A percentile compares a stretch with the other conserved stretches of the same genome.
Conservation (phyloP, 441 rosid species). For the Bruguiera hainesii region DNA sequence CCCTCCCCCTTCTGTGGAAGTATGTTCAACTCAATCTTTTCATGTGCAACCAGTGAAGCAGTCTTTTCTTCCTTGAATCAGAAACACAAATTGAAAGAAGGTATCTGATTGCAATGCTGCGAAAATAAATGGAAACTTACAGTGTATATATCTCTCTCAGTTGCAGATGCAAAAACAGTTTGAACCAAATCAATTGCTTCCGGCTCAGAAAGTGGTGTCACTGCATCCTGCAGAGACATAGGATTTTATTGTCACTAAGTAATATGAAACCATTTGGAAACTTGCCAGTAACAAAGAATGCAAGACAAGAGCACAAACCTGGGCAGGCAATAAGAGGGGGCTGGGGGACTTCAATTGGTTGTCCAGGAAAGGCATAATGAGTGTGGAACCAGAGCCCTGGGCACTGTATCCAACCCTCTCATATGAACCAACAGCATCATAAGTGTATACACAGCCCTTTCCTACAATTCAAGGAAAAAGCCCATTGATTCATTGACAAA, state of each 20-base stretch:
- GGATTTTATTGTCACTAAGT: neutral
- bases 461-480: constrained; percentile 36
- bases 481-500: neutral
- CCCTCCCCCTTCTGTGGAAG: no score
- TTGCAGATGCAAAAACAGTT: constrained; percentile 91
- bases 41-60: no score
- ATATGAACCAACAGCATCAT: constrained; percentile 95
- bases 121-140: constrained; percentile 32
- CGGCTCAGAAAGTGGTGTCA: constrained; percentile 76
- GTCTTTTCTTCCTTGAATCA: no score
- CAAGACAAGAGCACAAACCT: constrained; percentile 35
- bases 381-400: constrained; percentile 90
- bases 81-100: no score
- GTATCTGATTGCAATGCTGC: neutral
- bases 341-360: constrained; percentile 96
- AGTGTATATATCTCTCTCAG: constrained; percentile 96
- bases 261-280: constrained; percentile 7
- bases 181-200: constrained; percentile 94
- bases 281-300: neutral
- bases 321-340: constrained; percentile 83
- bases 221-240: constrained; percentile 63
- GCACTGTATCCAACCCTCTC: constrained; percentile 97
- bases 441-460: constrained; percentile 95
- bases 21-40: no score
- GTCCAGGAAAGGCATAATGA: constrained; percentile 93